phyloP scores from a whole-genome alignment of 768 basidiomycete genomes.

The Agaricus bisporus region DNA sequence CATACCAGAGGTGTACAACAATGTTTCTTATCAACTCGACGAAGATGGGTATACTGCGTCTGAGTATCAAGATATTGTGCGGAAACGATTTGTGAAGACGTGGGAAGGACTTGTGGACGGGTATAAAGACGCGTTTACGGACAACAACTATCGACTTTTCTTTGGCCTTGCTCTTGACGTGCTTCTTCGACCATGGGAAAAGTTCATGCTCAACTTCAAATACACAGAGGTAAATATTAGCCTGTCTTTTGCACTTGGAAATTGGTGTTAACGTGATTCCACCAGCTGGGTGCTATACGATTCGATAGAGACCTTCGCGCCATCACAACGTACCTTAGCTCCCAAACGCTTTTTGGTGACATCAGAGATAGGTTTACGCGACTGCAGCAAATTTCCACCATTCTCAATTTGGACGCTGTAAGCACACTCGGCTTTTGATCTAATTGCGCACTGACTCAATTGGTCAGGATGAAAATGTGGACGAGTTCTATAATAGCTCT shows the following conservation, averaged over 20 bases:
- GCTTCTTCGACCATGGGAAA: slow-evolving; percentile 95
- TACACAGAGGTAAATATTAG: slow-evolving; percentile 71
- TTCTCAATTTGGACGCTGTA: slow-evolving; percentile 83
- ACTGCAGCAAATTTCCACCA: slow-evolving; percentile 87
- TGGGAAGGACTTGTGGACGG: slow-evolving; percentile 87
- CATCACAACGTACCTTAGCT: slow-evolving; percentile 75
- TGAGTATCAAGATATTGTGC: slow-evolving; percentile 80
- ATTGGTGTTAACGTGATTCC: not conserved
- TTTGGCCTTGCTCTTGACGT: slow-evolving; percentile 84
- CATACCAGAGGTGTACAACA: slow-evolving; percentile 84
- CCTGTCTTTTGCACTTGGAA: not conserved
- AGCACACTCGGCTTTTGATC: slow-evolving; percentile 18
- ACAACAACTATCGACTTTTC: slow-evolving; percentile 80
- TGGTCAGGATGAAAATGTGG: slow-evolving; percentile 83
- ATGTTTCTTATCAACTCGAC: slow-evolving; percentile 82
- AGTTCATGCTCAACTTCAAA: slow-evolving; percentile 68
- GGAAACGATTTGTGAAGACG: slow-evolving; percentile 83
- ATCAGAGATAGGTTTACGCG: slow-evolving; percentile 88
- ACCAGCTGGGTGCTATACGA: slow-evolving; percentile 90
- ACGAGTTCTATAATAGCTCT: slow-evolving; percentile 91
- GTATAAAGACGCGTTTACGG: slow-evolving; percentile 86
- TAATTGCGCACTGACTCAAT: not conserved
- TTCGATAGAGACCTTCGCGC: slow-evolving; percentile 91
- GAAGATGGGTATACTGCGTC: slow-evolving; percentile 81
- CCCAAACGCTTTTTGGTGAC: slow-evolving; percentile 87